These are phyloP conservation scores for Ganoderma sp. DNA, from an alignment of 1,284 basidiomycete species.

Conservation along the genomic window DNA sequence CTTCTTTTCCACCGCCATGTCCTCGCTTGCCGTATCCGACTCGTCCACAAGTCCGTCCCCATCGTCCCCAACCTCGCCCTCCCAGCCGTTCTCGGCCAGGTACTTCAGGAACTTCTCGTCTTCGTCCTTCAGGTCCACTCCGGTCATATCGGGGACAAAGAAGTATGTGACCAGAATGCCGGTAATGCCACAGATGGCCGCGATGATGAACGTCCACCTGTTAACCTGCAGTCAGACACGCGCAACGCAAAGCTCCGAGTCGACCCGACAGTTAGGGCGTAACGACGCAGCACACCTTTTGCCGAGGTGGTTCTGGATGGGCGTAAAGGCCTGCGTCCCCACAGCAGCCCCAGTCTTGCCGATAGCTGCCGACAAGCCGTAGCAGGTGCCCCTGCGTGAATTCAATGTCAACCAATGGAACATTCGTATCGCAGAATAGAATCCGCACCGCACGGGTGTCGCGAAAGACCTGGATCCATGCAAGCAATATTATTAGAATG, in stretches of 20 bases:
- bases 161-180: constrained; percentile 73
- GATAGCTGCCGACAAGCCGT: constrained; percentile 73
- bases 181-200: constrained; percentile 67
- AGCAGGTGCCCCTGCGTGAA: constrained; percentile 63
- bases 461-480: constrained; percentile 58
- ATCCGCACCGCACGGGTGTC: constrained; percentile 62
- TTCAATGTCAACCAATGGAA: constrained; percentile 4
- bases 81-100: constrained; percentile 68
- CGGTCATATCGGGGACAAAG: constrained; percentile 74
- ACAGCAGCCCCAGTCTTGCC: constrained; percentile 81
- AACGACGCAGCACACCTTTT: constrained; percentile 51
- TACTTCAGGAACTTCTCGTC: constrained; percentile 68
- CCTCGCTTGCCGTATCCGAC: constrained; percentile 27
- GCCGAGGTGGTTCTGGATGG: constrained; percentile 71
- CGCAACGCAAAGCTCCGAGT: not conserved
- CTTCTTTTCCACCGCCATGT: constrained; percentile 26
- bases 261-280: not conserved
- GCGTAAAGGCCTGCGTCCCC: constrained; percentile 79
- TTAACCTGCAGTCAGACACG: constrained; percentile 1
- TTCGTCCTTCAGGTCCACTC: constrained; percentile 70
- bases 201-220: constrained; percentile 76
- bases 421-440: not conserved
- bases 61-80: constrained; percentile 63
- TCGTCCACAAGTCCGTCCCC: constrained; percentile 44
- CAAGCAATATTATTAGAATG: constrained; percentile 18